phyloP scores from a whole-genome alignment of 495 filamentous ascomycete species.

The Daldinia childiae region DNA sequence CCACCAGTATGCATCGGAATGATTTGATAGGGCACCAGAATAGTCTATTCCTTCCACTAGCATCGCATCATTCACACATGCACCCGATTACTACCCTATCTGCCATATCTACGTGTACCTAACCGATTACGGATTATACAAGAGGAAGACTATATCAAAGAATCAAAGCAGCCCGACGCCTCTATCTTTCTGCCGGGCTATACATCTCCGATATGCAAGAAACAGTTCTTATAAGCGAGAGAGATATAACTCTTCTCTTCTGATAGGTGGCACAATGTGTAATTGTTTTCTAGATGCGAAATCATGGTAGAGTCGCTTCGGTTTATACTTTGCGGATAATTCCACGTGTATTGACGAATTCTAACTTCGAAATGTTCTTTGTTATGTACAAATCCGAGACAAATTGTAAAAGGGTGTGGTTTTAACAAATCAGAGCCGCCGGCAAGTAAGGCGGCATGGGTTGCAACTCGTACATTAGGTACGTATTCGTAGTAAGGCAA shows the following conservation, averaged over 20 bases:
- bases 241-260: conserved; percentile 15
- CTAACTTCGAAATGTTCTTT: not conserved
- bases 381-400: not conserved
- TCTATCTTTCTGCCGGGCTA: conserved; percentile 26
- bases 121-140: conserved; percentile 19
- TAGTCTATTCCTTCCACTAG: conserved; percentile 9
- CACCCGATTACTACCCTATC: conserved; percentile 39
- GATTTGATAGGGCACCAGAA: conserved; percentile 28
- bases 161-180: conserved; percentile 1
- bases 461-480: conserved; percentile 10
- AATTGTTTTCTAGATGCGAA: conserved; percentile 2
- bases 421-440: conserved; percentile 30
- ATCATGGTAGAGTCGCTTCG: not conserved
- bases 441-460: conserved; percentile 14
- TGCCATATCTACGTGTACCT: conserved; percentile 23
- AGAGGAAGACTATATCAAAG: conserved; percentile 11
- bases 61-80: conserved; percentile 24
- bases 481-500: not conserved
- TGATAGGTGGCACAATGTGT: conserved; percentile 14
- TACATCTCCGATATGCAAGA: conserved; percentile 36
- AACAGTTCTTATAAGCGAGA: conserved; percentile 29
- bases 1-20: conserved; percentile 26
- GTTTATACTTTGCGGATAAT: not conserved
- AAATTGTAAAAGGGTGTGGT: conserved; percentile 10
- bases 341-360: not conserved